These are phyloP conservation scores for Chaetomidium leptoderma DNA, from an alignment of 495 filamentous ascomycete genomes.

Conservation along the genomic window DNA sequence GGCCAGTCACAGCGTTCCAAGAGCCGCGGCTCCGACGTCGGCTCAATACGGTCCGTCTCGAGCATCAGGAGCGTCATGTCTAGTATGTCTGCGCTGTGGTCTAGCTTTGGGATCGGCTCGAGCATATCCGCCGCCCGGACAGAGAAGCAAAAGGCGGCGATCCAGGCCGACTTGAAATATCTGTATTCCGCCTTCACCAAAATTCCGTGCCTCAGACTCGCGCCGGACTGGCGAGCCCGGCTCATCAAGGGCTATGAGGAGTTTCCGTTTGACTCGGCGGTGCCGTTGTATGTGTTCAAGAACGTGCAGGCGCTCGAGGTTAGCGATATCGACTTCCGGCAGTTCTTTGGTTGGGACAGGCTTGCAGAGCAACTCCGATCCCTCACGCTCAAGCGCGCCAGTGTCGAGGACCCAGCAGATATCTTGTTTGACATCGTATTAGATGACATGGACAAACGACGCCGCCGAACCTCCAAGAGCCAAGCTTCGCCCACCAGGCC, in stretches of 20 bases:
- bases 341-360: conserved; percentile 95
- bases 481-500: conserved; percentile 70
- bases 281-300: conserved; percentile 91
- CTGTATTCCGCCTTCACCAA: conserved; percentile 98
- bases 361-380: conserved; percentile 86
- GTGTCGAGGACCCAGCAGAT: conserved; percentile 85
- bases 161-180: conserved; percentile 86
- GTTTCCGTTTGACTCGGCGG: conserved; percentile 97
- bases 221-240: conserved; percentile 83
- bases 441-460: conserved; percentile 90
- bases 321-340: conserved; percentile 89
- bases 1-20: conserved; percentile 70
- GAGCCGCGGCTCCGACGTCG: conserved; percentile 72
- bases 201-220: conserved; percentile 82
- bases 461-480: conserved; percentile 78
- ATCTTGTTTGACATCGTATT: conserved; percentile 87
- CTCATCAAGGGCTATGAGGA: conserved; percentile 92
- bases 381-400: conserved; percentile 80
- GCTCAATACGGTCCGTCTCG: conserved; percentile 90
- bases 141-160: conserved; percentile 79
- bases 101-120: conserved; percentile 72
- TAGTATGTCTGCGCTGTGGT: conserved; percentile 88
- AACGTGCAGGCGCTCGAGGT: conserved; percentile 91
- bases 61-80: conserved; percentile 98
- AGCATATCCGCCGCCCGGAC: conserved; percentile 71